Evolutionary conservation across 1,139 yeast species (phyloP).

Genomic region (Taphrina sp.): DNA sequence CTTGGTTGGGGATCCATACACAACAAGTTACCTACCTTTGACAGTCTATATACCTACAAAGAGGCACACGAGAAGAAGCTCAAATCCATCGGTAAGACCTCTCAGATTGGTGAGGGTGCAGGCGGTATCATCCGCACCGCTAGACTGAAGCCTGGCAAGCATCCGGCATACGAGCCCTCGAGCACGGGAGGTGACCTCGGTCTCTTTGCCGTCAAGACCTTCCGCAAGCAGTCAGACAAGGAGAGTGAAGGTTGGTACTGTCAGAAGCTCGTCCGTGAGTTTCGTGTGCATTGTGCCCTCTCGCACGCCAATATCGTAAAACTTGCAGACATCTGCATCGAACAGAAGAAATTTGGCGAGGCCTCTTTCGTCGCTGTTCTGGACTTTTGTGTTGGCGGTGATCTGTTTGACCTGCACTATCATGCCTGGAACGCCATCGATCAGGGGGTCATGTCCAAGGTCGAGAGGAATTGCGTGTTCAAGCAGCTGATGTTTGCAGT

Average conservation of each 20-base stretch:
- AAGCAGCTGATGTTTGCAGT: conserved; percentile 72
- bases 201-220: conserved; percentile 70
- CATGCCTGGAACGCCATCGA: conserved; percentile 39
- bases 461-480: conserved; percentile 61
- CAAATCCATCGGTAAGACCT: conserved; percentile 15
- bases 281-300: conserved; percentile 67
- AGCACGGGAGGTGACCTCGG: conserved; percentile 33
- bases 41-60: conserved; percentile 21
- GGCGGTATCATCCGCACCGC: conserved; percentile 33
- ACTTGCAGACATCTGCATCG: conserved; percentile 57
- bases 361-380: conserved; percentile 67
- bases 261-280: conserved; percentile 71
- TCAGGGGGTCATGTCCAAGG: conserved; percentile 41
- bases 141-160: conserved; percentile 23
- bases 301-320: conserved; percentile 67
- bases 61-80: conserved; percentile 26
- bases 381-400: conserved; percentile 97
- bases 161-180: conserved; percentile 19
- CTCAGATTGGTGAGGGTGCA: conserved; percentile 33
- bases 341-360: conserved; percentile 40
- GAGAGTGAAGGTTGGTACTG: conserved; percentile 62
- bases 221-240: conserved; percentile 47
- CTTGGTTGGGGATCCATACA: conserved; percentile 25
- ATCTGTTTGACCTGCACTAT: conserved; percentile 64
- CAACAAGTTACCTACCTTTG: conserved; percentile 19